phyloP scores from a whole-genome alignment of 2,329 filamentous ascomycete species.

The Bisporella sp. region DNA sequence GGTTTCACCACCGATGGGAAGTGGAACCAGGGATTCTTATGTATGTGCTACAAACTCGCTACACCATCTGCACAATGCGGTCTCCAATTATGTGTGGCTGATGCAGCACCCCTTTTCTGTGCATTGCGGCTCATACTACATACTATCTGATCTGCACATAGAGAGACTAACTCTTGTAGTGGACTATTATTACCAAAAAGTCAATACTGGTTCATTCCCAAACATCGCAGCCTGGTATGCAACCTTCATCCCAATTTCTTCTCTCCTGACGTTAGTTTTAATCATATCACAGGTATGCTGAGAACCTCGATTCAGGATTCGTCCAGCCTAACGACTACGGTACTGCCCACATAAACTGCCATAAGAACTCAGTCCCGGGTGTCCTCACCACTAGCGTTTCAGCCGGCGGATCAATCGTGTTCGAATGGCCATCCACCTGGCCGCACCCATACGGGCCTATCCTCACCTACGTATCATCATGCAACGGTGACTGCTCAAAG shows the following conservation, averaged over 20 bases:
- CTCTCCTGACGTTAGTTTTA: too few relatives aligned
- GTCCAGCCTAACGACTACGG: conserved; percentile 38
- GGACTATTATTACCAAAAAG: conserved; percentile 25
- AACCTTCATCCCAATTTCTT: neutral
- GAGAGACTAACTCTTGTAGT: neutral
- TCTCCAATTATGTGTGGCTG: too few relatives aligned
- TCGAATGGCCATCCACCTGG: conserved; percentile 55
- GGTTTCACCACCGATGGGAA: conserved; percentile 38
- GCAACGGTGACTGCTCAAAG: conserved; percentile 27
- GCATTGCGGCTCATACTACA: too few relatives aligned
- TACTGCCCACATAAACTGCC: conserved; percentile 50
- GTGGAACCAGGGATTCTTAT: conserved; percentile 18
- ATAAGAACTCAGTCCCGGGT: conserved; percentile 44
- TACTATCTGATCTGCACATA: too few relatives aligned
- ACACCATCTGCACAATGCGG: too few relatives aligned
- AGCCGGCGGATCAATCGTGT: conserved; percentile 50
- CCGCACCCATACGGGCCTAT: conserved; percentile 45
- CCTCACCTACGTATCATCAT: conserved; percentile 16
- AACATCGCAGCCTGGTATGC: conserved; percentile 34
- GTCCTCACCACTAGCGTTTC: conserved; percentile 42
- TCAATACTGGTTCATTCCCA: conserved; percentile 14
- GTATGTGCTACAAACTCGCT: too few relatives aligned
- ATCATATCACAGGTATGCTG: conserved; percentile 1
- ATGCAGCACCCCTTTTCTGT: too few relatives aligned
- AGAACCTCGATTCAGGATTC: conserved; percentile 43